Conservation (phyloP, 2,329 filamentous ascomycete species). For the Xylariaceae sp. region DNA sequence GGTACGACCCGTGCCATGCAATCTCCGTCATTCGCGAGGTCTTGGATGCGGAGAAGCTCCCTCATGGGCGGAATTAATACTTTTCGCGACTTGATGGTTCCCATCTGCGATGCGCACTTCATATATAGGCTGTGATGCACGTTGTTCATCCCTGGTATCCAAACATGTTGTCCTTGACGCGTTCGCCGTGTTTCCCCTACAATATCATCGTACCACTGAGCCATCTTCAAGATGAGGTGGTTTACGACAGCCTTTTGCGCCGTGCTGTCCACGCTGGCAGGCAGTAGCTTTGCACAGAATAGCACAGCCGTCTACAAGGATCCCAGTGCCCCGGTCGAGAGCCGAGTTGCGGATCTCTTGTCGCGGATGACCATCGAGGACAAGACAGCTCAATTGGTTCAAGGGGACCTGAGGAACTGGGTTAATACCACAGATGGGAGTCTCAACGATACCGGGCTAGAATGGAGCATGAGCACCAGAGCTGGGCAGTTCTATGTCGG, state of each 20-base stretch:
- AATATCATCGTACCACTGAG: too few relatives aligned
- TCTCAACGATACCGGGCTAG: slow-evolving; percentile 65
- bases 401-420: slow-evolving; percentile 70
- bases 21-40: neutral
- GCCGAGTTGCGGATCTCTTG: slow-evolving; percentile 62
- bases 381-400: slow-evolving; percentile 65
- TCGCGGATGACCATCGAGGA: slow-evolving; percentile 71
- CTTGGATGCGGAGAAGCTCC: too few relatives aligned
- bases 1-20: too few relatives aligned
- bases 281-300: neutral
- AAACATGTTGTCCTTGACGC: too few relatives aligned
- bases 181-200: too few relatives aligned
- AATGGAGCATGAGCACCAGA: slow-evolving; percentile 60
- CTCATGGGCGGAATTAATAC: neutral
- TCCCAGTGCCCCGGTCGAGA: slow-evolving; percentile 56
- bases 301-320: slow-evolving; percentile 55
- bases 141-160: too few relatives aligned
- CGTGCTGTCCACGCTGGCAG: too few relatives aligned
- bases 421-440: slow-evolving; percentile 61
- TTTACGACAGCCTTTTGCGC: too few relatives aligned
- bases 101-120: neutral
- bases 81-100: neutral
- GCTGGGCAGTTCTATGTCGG: slow-evolving; percentile 72
- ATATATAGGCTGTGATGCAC: too few relatives aligned
- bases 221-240: too few relatives aligned